Percentiles rank a stretch among this genome's conserved stretches.
Conservation (phyloP, 176 grass and related monocot species). For the Dactylis glomerata region DNA sequence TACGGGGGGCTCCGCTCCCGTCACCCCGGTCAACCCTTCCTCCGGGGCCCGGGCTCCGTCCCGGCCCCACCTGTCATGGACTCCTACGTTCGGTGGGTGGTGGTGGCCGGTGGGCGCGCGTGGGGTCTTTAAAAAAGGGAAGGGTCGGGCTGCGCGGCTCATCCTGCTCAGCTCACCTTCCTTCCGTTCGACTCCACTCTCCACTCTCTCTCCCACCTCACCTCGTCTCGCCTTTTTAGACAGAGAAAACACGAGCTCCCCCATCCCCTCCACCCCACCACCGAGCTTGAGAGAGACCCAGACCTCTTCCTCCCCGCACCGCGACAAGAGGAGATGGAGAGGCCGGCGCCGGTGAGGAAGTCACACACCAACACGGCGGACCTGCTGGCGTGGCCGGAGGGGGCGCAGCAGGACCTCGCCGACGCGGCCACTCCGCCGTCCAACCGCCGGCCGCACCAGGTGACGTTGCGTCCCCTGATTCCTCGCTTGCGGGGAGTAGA, state of each 20-base stretch:
- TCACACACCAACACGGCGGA: slow-evolving; percentile 83
- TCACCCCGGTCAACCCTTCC: slow-evolving; percentile 19
- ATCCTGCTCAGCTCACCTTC: slow-evolving; percentile 81
- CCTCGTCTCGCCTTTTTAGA: slow-evolving; percentile 44
- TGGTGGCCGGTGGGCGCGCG: background rate
- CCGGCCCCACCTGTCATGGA: background rate
- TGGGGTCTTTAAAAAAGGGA: slow-evolving; percentile 34
- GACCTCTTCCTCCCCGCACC: background rate
- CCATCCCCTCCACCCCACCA: background rate
- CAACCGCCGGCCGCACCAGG: slow-evolving; percentile 66
- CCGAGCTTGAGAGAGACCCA: slow-evolving; percentile 22
- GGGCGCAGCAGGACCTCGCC: slow-evolving; percentile 23
- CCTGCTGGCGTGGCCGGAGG: slow-evolving; percentile 90
- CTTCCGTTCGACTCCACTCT: slow-evolving; percentile 69
- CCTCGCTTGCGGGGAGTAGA: background rate
- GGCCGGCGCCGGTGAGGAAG: slow-evolving; percentile 85
- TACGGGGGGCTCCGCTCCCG: background rate
- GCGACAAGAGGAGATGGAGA: slow-evolving; percentile 56
- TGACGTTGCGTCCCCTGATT: background rate
- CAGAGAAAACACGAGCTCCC: slow-evolving; percentile 33
- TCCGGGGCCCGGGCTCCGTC: background rate
- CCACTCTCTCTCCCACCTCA: background rate
- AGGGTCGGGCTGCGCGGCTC: slow-evolving; percentile 41
- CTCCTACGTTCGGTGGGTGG: background rate
- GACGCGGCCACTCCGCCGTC: slow-evolving; percentile 37